Base-by-base conservation (phyloP, 257 asterid genomes). In the Datura wrightii region DNA sequence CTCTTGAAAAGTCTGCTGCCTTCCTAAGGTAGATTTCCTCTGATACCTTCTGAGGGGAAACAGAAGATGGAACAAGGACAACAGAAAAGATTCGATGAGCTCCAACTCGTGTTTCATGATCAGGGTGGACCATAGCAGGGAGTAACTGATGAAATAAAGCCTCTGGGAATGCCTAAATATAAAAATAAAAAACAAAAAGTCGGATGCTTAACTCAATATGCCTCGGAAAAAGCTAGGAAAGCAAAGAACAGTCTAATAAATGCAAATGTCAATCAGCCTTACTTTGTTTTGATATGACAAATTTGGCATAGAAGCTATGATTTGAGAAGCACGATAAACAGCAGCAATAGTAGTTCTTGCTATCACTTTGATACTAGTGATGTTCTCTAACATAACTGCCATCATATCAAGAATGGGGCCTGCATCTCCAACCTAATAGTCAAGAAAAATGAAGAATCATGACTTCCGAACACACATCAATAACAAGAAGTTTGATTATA, bases 71-170 rank as follows among this genome's bases (percentile, higher is more conserved):
- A 56, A 96, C 98, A 50, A 94, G 98, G 74, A 96, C 97, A 72
- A 94, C 98, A 11, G 99, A 93, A 88, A 94, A 96, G 86, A 96
- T 93, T 63, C 92, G 92, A 84, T 96, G 99, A 87, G 98, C 99
- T 85, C 98, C 99, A 34, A 96, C 86, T 69, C 99, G 91, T 6
- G 98, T 96, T 86, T 94, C 98, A 50, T 91, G 95, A 87, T 96
- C 99, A 18, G 95, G 97, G 90, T 96, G 98, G 88, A 91, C 91
- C 99, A 96, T 96, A 42, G 97, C 98, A 80, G 95, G 97, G 83
- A 96, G 92, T 79, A 96, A 86, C 90, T 96, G 99, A 89, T 96
- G 99, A 91, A 96, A 96, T 74, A 96, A 89, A 76, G 98, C 92
- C 89, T 96, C 99, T 1, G 99, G 99, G 89, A 96, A 96, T 86